These are phyloP conservation scores for Verticillium longisporum DNA, from an alignment of 2,329 filamentous ascomycete genomes.

Conservation along the genomic window DNA sequence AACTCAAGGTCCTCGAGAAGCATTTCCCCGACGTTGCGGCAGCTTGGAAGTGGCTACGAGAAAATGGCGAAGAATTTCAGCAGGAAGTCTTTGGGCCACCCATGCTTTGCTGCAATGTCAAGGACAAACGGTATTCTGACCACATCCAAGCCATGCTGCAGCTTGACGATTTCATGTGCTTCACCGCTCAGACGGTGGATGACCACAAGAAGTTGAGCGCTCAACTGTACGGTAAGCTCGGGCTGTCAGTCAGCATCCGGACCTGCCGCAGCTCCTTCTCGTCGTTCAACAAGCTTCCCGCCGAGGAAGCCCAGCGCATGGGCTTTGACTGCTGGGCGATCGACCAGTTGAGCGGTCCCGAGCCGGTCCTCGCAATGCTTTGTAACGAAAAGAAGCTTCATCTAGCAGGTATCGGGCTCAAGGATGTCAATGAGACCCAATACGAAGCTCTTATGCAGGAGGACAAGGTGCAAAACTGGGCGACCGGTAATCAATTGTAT, in stretches of 20 bases:
- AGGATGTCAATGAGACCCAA: constrained; percentile 58
- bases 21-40: constrained; percentile 56
- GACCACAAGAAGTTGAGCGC: constrained; percentile 71
- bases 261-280: constrained; percentile 49
- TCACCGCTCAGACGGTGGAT: constrained; percentile 68
- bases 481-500: constrained; percentile 59
- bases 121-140: constrained; percentile 58
- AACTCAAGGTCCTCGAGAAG: constrained; percentile 56
- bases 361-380: constrained; percentile 79
- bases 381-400: constrained; percentile 68
- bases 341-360: constrained; percentile 74
- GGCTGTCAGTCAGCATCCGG: constrained; percentile 66
- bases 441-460: constrained; percentile 57
- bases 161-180: constrained; percentile 49
- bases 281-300: constrained; percentile 49
- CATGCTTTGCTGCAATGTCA: constrained; percentile 72
- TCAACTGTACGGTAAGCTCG: constrained; percentile 55
- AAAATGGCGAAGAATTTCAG: constrained; percentile 63
- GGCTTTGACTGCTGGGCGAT: constrained; percentile 77
- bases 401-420: constrained; percentile 55
- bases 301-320: constrained; percentile 44
- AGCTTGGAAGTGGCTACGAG: constrained; percentile 78
- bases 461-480: constrained; percentile 58
- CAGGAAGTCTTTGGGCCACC: constrained; percentile 76
- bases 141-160: constrained; percentile 46